These are phyloP conservation scores for Hypoxylon sp. DNA, from an alignment of 2,329 filamentous ascomycete genomes.

Conservation along the genomic window DNA sequence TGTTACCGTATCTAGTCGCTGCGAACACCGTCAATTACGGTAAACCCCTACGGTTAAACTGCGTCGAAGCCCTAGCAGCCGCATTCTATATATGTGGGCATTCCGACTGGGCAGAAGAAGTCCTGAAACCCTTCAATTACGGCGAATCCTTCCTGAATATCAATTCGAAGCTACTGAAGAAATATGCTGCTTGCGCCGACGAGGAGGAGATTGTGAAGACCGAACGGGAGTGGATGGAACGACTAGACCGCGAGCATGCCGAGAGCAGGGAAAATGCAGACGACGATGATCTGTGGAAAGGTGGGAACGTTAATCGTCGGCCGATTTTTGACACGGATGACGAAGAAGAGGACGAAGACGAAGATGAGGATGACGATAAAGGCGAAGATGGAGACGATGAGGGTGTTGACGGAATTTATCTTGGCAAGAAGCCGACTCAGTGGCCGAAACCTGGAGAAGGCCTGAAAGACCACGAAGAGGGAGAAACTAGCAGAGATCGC, in stretches of 20 bases:
- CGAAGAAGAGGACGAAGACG: conserved; percentile 63
- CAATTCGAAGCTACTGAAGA: conserved; percentile 83
- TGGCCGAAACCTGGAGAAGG: conserved; percentile 51
- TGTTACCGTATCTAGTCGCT: conserved; percentile 94
- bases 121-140: conserved; percentile 88
- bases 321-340: conserved; percentile 64
- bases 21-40: conserved; percentile 99
- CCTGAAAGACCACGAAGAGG: conserved; percentile 57
- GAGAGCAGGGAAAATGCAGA: conserved; percentile 78
- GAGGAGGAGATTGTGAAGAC: conserved; percentile 86
- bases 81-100: conserved; percentile 95
- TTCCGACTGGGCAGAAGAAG: conserved; percentile 87
- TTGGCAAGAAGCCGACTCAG: conserved; percentile 65
- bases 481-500: conserved; percentile 70
- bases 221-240: conserved; percentile 88
- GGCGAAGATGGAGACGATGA: conserved; percentile 60
- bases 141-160: conserved; percentile 91
- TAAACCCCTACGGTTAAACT: conserved; percentile 94
- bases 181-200: conserved; percentile 85
- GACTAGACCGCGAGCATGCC: conserved; percentile 89
- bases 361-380: conserved; percentile 61
- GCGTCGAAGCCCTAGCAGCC: conserved; percentile 92
- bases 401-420: conserved; percentile 70
- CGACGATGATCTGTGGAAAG: conserved; percentile 86
- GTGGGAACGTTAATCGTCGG: conserved; percentile 85